Base-by-base conservation (phyloP, 2,329 filamentous ascomycete species). In the Lachnellula suecica region DNA sequence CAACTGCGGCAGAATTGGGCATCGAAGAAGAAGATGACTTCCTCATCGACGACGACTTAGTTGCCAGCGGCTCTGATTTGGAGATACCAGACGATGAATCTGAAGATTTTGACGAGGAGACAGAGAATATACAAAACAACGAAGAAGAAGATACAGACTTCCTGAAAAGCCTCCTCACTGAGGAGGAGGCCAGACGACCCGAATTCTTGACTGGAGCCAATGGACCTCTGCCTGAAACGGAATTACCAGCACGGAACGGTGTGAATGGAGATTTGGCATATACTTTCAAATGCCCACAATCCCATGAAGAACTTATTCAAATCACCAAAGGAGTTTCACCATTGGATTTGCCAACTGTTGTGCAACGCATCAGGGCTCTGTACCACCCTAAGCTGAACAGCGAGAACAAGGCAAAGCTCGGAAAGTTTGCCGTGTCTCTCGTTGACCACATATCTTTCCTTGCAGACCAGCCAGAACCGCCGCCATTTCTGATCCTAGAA, bases 11-110 rank as follows among this genome's bases (percentile, higher is more conserved):
- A 10, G 79, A 87, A 52, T 70, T 91, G 17, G 89, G 85, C 5
- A 86, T 96, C 29, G 91, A 96, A 59, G 93, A 97, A 61, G 93
- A 97, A 67, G 93, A 97, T 63, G 91, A 97, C 62, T 97, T 97
- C 63, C 68, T 93, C 23, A 85, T 97, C 56, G 93, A 97, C 53
- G 89, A 94, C 57, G 88, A 96, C 65, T 78, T 97, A 15, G 81
- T 97, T 29, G 91, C 91, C 11, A 92, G 86, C 60, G 89, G 85
- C 34, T 93, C 89, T 5, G 84, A 87, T 35, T 64, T 84, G n/a
- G 82, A 87, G 24, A 73, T 77, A 4, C 71, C 79, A 17, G 77
- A 77, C 7, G 79, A 81, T 37, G 77, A 79, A 4, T 68, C 66
- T 19, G n/a, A n/a, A n/a, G n/a, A n/a, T n/a, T 60, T 60, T 41